Evolutionary conservation across 169 alveolate genomes (phyloP), one percentile per base, ranked within the genome.

Genomic region (Plasmodium falciparum): DNA sequence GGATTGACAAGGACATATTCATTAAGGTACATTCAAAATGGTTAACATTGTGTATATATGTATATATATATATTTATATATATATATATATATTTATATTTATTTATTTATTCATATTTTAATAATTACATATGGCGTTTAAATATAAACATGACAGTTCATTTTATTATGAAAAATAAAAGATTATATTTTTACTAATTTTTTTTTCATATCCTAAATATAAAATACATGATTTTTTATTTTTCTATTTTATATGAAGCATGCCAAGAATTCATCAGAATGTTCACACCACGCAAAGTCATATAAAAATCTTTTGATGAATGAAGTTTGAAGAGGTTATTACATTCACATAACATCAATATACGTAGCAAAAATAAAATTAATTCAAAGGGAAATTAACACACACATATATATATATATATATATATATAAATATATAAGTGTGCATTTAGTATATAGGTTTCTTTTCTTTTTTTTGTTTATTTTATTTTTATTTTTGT

Each of bases 271-370:
- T 33, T 65, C 89, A 39, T n/a, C 70, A 24, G 89, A 78, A 71
- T 49, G 17, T 22, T 59, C 89, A 22, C 6, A 22, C 26, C 89
- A 78, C 54, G 89, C 89, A 22, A 78, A 66, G 33, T 24, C 6
- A 56, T 78, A 47, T 54, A 78, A 78, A 61, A 71, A 78, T 20
- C 62, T 65, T n/a, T 59, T 78, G 62, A 52, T 76, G 70, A 76
- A 58, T 39, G 47, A 39, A 39, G 4, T 39, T 39, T 39, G 47
- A 39, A 39, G 47, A 39, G 5, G 9, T 39, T 39, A 39, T 7
- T 39, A 39, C 2, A 39, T 39, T 39, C 11, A 39, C 47, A 39
- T 39, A 39, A 39, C 47, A 39, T 39, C 47, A 39, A 39, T 39
- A 39, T 39, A 39, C 9, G 47, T 39, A 39, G 9, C 9, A 20